A percentile compares a stretch with the other conserved stretches of the same genome.
phyloP scores from a whole-genome alignment of 129 eudicot species.

The Mikania micrantha region DNA sequence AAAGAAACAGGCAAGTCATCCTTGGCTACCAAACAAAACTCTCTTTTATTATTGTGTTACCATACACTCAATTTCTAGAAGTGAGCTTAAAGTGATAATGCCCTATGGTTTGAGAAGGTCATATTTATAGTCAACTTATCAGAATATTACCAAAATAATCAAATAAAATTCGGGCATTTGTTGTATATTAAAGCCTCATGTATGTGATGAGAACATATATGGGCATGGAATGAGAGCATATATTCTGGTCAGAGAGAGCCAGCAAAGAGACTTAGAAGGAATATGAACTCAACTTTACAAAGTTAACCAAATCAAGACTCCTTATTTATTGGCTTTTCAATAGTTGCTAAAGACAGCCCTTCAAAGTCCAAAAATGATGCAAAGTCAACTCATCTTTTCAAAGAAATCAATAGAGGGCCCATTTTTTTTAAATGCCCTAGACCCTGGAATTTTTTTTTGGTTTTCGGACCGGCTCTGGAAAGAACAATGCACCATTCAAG shows the following conservation, averaged over 20 bases:
- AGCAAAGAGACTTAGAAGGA: not conserved
- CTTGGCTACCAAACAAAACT: slow-evolving; percentile 59
- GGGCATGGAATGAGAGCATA: slow-evolving; percentile 14
- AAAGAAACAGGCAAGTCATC: slow-evolving; percentile 60
- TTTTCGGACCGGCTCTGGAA: too few species aligned
- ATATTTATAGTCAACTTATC: slow-evolving; percentile 15
- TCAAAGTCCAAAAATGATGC: not conserved
- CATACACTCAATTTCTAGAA: not conserved
- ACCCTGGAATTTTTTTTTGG: too few species aligned
- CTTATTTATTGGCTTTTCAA: slow-evolving; percentile 16
- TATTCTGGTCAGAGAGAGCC: slow-evolving; percentile 14
- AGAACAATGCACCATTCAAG: too few species aligned
- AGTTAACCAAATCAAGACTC: slow-evolving; percentile 6
- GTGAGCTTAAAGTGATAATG: not conserved
- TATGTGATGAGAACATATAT: not conserved
- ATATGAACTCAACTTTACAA: slow-evolving; percentile 23
- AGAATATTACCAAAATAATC: slow-evolving; percentile 8
- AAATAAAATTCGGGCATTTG: slow-evolving; percentile 1
- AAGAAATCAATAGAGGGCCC: too few species aligned
- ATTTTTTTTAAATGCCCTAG: too few species aligned
- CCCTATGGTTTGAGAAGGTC: slow-evolving; percentile 2
- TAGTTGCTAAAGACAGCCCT: slow-evolving; percentile 2
- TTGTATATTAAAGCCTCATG: not conserved
- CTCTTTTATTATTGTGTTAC: slow-evolving; percentile 21
- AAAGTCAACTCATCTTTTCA: not conserved